Conservation (phyloP, 345 rosid species). For the Populus euphratica region DNA sequence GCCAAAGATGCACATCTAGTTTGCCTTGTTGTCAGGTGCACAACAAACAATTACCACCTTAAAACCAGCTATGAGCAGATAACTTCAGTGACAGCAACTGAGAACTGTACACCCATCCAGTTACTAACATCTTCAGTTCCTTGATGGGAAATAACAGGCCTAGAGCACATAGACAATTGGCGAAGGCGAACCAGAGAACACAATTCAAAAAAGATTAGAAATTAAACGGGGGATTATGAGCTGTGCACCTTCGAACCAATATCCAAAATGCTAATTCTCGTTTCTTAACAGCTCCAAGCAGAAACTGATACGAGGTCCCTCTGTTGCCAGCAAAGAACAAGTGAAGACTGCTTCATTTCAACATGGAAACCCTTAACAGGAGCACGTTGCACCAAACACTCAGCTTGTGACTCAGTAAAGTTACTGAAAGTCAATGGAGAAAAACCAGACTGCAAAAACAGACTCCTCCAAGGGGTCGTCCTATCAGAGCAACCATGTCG, state of each 20-base stretch:
- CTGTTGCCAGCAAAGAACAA: slow-evolving; percentile 31
- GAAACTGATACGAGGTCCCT: slow-evolving; percentile 28
- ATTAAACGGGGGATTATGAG: slow-evolving; percentile 31
- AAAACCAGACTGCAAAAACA: slow-evolving; percentile 26
- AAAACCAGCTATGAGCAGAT: slow-evolving; percentile 9
- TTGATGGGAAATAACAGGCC: slow-evolving; percentile 39
- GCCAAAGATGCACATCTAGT: neutral
- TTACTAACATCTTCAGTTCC: slow-evolving; percentile 36
- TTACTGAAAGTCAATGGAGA: slow-evolving; percentile 23
- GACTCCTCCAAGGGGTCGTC: slow-evolving; percentile 17
- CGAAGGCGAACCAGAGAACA: slow-evolving; percentile 29
- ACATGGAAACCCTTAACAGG: slow-evolving; percentile 27
- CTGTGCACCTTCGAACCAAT: slow-evolving; percentile 26
- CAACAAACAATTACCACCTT: slow-evolving; percentile 20
- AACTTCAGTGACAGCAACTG: slow-evolving; percentile 23
- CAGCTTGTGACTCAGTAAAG: slow-evolving; percentile 31
- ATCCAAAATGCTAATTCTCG: neutral
- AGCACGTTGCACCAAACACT: slow-evolving; percentile 23
- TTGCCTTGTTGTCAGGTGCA: slow-evolving; percentile 25
- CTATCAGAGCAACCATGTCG: slow-evolving; percentile 17
- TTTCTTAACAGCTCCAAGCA: slow-evolving; percentile 28
- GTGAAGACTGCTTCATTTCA: slow-evolving; percentile 21
- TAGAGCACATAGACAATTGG: slow-evolving; percentile 47
- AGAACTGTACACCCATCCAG: slow-evolving; percentile 34
- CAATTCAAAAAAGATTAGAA: slow-evolving; percentile 28